Evolutionary conservation across 192 early-diverging fungal species (phyloP).

Genomic region (Chytriomyces confervae): DNA sequence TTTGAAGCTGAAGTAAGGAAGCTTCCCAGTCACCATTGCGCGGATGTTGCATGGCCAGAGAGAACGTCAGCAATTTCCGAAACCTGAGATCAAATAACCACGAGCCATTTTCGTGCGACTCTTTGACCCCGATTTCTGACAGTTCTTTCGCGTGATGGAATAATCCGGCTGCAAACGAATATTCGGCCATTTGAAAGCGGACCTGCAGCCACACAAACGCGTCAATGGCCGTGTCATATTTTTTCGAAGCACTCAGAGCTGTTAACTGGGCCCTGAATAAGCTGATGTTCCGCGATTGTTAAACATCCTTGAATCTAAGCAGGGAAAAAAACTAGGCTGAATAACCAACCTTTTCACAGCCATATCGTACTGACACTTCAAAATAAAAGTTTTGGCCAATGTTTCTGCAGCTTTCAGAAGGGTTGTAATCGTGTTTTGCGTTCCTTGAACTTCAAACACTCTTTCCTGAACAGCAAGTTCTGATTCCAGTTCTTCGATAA

Average conservation of each 20-base stretch:
- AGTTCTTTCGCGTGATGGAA: slow-evolving; percentile 11
- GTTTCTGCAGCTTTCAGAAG: not conserved
- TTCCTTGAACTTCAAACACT: too few relatives aligned
- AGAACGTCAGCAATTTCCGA: slow-evolving; percentile 1
- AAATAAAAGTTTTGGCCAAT: not conserved
- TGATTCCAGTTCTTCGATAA: too few relatives aligned
- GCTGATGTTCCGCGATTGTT: not conserved
- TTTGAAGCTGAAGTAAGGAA: not conserved
- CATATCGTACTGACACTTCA: not conserved
- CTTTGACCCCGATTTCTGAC: slow-evolving; percentile 21
- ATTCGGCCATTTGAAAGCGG: slow-evolving; percentile 1
- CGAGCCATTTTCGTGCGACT: not conserved
- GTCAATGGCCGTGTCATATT: not conserved
- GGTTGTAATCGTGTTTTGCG: not conserved
- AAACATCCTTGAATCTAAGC: too few relatives aligned
- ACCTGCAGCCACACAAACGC: slow-evolving; percentile 11
- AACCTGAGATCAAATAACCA: slow-evolving; percentile 11
- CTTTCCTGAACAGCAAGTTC: too few relatives aligned
- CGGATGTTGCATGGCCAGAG: not conserved
- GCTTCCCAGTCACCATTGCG: not conserved
- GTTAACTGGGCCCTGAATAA: not conserved
- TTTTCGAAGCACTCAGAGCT: not conserved
- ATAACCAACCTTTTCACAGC: not conserved
- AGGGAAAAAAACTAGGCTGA: too few relatives aligned
- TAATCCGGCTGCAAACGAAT: slow-evolving; percentile 2